A percentile compares a stretch with the other conserved stretches of the same genome.
phyloP scores from a whole-genome alignment of 768 basidiomycete genomes.

The Suillus clintonianus region DNA sequence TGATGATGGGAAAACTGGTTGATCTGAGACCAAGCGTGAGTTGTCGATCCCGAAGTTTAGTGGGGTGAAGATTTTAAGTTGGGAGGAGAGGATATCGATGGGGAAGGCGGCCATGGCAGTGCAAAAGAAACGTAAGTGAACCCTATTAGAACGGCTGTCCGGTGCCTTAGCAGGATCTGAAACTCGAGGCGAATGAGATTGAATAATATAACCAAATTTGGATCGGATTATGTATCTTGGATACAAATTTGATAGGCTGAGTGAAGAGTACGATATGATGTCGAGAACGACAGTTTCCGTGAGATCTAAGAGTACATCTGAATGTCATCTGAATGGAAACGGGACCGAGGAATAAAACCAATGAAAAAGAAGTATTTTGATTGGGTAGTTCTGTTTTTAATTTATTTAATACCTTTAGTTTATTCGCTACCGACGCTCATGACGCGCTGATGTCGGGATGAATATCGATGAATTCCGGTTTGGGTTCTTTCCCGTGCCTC shows the following conservation, averaged over 20 bases:
- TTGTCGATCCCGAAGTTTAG: background rate
- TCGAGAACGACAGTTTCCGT: no score
- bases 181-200: slow-evolving; percentile 25
- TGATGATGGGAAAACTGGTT: background rate
- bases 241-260: slow-evolving; percentile 1
- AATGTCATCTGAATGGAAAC: slow-evolving; percentile 1
- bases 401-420: no score
- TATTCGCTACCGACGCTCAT: slow-evolving; percentile 42
- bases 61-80: background rate
- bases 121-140: slow-evolving; percentile 10
- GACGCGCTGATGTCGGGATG: slow-evolving; percentile 9
- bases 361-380: slow-evolving; percentile 11
- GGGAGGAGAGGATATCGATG: no score
- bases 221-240: slow-evolving; percentile 19
- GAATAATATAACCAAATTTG: slow-evolving; percentile 27
- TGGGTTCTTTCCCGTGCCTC: no score
- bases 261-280: no score
- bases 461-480: no score
- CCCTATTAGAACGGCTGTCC: slow-evolving; percentile 24
- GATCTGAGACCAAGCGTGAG: background rate
- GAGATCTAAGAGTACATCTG: slow-evolving; percentile 7
- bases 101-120: no score
- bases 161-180: no score
- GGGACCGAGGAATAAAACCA: slow-evolving; percentile 15
- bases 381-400: no score